Conservation (phyloP, 805 yeast genomes). For the Nakazawaea peltata region DNA sequence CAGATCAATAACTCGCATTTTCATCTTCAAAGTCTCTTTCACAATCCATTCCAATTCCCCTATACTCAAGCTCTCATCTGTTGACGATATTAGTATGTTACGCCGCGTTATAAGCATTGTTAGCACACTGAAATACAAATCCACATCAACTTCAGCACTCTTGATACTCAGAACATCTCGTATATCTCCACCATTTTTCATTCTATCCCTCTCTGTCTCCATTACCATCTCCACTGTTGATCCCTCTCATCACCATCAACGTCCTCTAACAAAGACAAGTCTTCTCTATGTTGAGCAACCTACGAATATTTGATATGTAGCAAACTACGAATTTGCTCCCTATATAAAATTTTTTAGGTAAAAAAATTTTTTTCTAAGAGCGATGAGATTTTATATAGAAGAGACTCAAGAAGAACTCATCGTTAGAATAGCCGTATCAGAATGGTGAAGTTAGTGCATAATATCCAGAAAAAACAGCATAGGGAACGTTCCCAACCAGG, state of each 20-base stretch:
- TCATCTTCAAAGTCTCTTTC: constrained; percentile 12
- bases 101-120: constrained; percentile 17
- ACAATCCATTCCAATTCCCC: constrained; percentile 13
- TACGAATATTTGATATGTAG: no score
- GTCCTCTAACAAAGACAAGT: no score
- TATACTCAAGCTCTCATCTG: constrained; percentile 11
- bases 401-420: no score
- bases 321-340: no score
- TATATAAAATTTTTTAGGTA: background rate
- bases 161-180: background rate
- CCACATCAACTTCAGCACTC: constrained; percentile 13
- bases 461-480: constrained; percentile 94
- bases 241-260: no score
- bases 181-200: no score
- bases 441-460: constrained; percentile 80
- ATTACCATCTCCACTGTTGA: no score
- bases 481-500: constrained; percentile 86
- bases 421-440: background rate
- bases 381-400: background rate
- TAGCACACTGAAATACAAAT: constrained; percentile 16
- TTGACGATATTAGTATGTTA: constrained; percentile 19
- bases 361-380: background rate
- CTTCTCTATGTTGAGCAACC: no score
- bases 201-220: no score
- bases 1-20: constrained; percentile 10